Percentiles rank a stretch among this genome's conserved stretches.
These are phyloP conservation scores for Aspergillaceae sp. DNA, from an alignment of 2,329 filamentous ascomycete species.

Conservation along the genomic window DNA sequence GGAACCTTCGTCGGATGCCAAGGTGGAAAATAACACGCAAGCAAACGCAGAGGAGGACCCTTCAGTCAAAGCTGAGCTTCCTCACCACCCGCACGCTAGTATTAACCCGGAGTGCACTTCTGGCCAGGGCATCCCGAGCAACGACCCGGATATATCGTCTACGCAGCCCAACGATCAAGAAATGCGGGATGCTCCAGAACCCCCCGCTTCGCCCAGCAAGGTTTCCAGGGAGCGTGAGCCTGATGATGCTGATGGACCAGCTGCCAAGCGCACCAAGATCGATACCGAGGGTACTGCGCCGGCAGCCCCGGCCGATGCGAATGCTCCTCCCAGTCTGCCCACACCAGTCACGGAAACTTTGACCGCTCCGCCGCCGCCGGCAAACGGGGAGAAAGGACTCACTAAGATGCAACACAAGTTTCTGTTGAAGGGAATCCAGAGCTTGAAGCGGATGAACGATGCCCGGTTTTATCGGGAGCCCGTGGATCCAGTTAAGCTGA, in stretches of 20 bases:
- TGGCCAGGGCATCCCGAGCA: conserved; percentile 12
- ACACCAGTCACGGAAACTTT: conserved; percentile 24
- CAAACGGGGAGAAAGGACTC: conserved; percentile 19
- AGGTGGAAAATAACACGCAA: conserved; percentile 15
- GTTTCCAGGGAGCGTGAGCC: conserved; percentile 68
- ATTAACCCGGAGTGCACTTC: conserved; percentile 8
- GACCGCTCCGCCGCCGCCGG: conserved; percentile 2
- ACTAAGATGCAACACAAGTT: conserved; percentile 38
- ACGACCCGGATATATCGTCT: not conserved
- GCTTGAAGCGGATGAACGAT: conserved; percentile 74
- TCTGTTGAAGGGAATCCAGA: conserved; percentile 31
- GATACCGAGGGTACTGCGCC: conserved; percentile 44
- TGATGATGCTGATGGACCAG: conserved; percentile 55
- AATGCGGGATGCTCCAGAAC: conserved; percentile 50
- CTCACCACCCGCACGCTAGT: conserved; percentile 25
- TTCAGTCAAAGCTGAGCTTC: conserved; percentile 24
- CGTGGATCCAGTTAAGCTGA: conserved; percentile 66
- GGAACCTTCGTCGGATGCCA: conserved; percentile 5
- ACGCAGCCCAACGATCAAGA: conserved; percentile 34
- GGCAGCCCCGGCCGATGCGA: conserved; percentile 25
- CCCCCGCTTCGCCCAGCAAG: conserved; percentile 47
- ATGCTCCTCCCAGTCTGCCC: conserved; percentile 35
- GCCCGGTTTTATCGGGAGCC: conserved; percentile 68
- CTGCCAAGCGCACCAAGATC: conserved; percentile 72
- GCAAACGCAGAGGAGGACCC: conserved; percentile 10